Evolutionary conservation across 805 yeast genomes (phyloP), one percentile per base, ranked within the genome.

Genomic region (Candida saitoana): DNA sequence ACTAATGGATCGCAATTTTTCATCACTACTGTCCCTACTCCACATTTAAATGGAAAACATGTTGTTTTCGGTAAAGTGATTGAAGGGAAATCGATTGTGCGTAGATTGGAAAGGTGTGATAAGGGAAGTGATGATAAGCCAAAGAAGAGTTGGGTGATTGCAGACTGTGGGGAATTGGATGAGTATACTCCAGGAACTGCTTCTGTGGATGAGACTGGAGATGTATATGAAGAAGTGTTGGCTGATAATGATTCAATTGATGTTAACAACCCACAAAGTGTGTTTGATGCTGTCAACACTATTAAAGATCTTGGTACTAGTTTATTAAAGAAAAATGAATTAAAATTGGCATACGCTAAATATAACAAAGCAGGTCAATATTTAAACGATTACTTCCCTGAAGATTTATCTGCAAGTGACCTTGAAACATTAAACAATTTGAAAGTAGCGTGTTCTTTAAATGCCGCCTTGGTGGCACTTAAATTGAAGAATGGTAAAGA

Each of bases 1-100:
- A 91, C 98, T 38, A 93, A 93, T 59, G 98, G 98, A 1, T 88
- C 96, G 2, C 98, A 91, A 65, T 93, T 88, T 55, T 91, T 91
- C 63, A 81, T 91, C 55, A 91, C 99, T 19, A 87, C 96, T 2
- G 93, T 80, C 2, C 82, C 88, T 33, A 88, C 97, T 1, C 96
- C 98, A 5, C 98, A 91, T 64, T 76, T 93, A 50, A 91, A 93
- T 59, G 95, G 91, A 18, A 91, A 91, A 63, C 99, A 93, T 62
- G 97, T 90, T 40, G 98, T 93, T 2, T 93, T 93, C 60, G 99
- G 99, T 48, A 80, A 85, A 61, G 89, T 93, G 30, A 65, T 91
- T 38, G 60, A 60, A 36, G 97, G 97, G 32, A 90, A 87, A 60
- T 79, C 88, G 5, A 63, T 87, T 22, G 89, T 87, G 6, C 80